Conservation (phyloP, 495 filamentous ascomycete species). For the Hapsidospora chrysogenum region DNA sequence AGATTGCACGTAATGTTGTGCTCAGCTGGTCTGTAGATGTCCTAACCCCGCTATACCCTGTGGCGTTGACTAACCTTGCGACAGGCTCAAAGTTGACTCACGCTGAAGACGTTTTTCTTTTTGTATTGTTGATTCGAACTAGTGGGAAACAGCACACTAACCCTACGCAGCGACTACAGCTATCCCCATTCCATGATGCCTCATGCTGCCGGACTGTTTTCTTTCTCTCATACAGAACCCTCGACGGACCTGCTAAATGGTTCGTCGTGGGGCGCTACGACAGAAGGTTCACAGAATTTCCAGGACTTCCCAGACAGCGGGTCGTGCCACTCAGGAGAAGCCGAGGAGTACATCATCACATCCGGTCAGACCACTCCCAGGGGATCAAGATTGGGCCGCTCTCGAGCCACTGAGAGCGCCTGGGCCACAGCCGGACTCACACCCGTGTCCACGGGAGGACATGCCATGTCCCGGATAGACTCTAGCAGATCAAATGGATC, state of each 20-base stretch:
- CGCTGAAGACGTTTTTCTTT: slow-evolving; percentile 18
- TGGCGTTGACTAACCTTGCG: slow-evolving; percentile 7
- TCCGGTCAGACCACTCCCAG: slow-evolving; percentile 33
- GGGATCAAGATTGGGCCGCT: slow-evolving; percentile 20
- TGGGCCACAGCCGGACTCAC: slow-evolving; percentile 17
- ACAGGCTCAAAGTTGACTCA: slow-evolving; percentile 31
- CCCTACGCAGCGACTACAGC: slow-evolving; percentile 33
- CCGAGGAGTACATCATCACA: slow-evolving; percentile 28
- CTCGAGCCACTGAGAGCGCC: slow-evolving; percentile 27
- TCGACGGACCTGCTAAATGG: slow-evolving; percentile 21
- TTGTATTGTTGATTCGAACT: slow-evolving; percentile 16
- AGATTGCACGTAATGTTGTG: not conserved
- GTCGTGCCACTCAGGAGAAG: slow-evolving; percentile 21
- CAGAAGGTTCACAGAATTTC: slow-evolving; percentile 37
- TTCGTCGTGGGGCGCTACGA: slow-evolving; percentile 33
- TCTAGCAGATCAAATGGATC: slow-evolving; percentile 28
- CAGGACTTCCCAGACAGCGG: slow-evolving; percentile 18
- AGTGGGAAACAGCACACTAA: slow-evolving; percentile 32
- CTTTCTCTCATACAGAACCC: slow-evolving; percentile 37
- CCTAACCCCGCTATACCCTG: slow-evolving; percentile 7
- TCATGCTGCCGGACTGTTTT: slow-evolving; percentile 30
- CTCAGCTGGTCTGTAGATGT: slow-evolving; percentile 21
- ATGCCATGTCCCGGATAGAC: slow-evolving; percentile 30
- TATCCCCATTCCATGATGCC: slow-evolving; percentile 29
- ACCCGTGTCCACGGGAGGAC: slow-evolving; percentile 16